These are phyloP conservation scores for Alternaria triticina DNA, from an alignment of 2,329 filamentous ascomycete species.

Conservation along the genomic window DNA sequence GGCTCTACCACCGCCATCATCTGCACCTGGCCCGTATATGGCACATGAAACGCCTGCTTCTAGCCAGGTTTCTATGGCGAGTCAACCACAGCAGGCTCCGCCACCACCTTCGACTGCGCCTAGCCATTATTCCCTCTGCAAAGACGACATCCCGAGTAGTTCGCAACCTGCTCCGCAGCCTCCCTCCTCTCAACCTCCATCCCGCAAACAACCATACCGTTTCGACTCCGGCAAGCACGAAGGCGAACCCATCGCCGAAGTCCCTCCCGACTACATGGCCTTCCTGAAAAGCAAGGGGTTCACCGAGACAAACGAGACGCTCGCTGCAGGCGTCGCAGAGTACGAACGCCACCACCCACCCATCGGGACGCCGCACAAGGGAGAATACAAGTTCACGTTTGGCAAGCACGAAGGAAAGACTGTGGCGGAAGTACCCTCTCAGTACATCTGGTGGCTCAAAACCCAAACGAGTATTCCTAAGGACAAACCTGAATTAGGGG, in stretches of 20 bases:
- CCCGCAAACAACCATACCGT: not conserved
- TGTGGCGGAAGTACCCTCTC: not conserved
- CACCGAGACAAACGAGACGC: too few relatives aligned
- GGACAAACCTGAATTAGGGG: not conserved
- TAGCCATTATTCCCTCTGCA: not conserved
- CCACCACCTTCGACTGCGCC: not conserved
- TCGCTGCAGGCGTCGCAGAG: not conserved
- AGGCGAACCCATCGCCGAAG: not conserved
- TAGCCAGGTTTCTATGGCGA: not conserved
- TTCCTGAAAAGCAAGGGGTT: too few relatives aligned
- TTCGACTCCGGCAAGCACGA: not conserved
- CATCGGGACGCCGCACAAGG: not conserved
- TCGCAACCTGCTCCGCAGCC: not conserved
- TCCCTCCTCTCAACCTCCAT: not conserved
- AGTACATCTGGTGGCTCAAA: not conserved
- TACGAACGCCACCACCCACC: not conserved
- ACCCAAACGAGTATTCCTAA: accelerated
- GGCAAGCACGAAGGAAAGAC: not conserved
- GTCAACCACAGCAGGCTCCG: not conserved
- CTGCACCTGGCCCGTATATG: too few relatives aligned
- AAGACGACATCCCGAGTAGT: not conserved
- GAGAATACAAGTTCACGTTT: not conserved
- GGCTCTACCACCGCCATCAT: not conserved
- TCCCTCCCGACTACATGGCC: not conserved
- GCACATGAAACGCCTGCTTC: not conserved